These are phyloP conservation scores for Arachnomyces sp. DNA, from an alignment of 2,329 filamentous ascomycete species.

Conservation along the genomic window DNA sequence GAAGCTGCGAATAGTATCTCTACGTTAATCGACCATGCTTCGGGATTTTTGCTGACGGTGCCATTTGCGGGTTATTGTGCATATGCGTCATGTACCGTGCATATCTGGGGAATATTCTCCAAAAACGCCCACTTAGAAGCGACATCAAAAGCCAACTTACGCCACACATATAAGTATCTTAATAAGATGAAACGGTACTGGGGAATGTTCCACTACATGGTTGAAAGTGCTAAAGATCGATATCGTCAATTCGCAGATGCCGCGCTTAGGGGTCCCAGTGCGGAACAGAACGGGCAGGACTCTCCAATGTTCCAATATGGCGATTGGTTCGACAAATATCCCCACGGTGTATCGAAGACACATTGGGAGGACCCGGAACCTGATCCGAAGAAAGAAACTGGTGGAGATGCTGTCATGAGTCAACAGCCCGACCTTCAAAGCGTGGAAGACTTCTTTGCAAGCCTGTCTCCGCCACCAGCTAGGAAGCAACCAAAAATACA, in stretches of 20 bases:
- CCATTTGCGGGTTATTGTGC: constrained; percentile 94
- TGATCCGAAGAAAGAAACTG: constrained; percentile 63
- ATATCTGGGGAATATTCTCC: constrained; percentile 85
- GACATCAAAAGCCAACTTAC: constrained; percentile 73
- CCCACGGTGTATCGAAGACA: constrained; percentile 76
- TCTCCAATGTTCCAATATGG: constrained; percentile 83
- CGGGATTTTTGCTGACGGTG: constrained; percentile 72
- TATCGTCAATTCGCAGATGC: constrained; percentile 80
- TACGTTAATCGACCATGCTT: constrained; percentile 69
- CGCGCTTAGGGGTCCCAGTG: constrained; percentile 57
- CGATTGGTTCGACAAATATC: constrained; percentile 95
- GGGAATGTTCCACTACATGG: constrained; percentile 98
- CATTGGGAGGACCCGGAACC: constrained; percentile 73
- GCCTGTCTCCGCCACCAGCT: constrained; percentile 57
- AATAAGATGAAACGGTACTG: constrained; percentile 95
- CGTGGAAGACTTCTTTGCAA: constrained; percentile 89
- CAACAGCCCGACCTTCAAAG: constrained; percentile 87
- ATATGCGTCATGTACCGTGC: constrained; percentile 88
- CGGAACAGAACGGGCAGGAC: constrained; percentile 31
- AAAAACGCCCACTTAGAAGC: constrained; percentile 69
- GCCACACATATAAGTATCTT: constrained; percentile 81
- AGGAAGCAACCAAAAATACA: constrained; percentile 44
- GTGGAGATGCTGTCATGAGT: constrained; percentile 80
- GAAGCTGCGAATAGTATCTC: constrained; percentile 83
- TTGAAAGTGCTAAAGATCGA: constrained; percentile 81